Base-by-base conservation (phyloP, 768 basidiomycete genomes). In the Leucosporidium yakuticum region DNA sequence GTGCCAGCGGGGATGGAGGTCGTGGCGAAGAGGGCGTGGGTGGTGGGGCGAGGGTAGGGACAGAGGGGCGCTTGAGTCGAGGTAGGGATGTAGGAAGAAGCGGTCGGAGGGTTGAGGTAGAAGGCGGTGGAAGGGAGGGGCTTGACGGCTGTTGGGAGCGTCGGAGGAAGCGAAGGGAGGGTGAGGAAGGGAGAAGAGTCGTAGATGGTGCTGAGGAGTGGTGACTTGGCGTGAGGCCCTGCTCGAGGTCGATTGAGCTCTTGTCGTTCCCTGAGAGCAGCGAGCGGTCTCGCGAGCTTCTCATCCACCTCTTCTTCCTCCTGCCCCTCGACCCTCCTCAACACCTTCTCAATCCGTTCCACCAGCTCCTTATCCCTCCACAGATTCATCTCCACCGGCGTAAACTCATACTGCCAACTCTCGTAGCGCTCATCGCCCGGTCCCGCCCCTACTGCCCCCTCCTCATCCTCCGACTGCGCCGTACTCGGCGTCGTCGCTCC, bases 11-110 rank as follows among this genome's bases (percentile, higher is more conserved):
- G 79, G 48, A 91, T 82, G 3, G 86, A 80, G 4, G 81, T 73
- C 0, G 85, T 83, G 1, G 90, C 84, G 76, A 88, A 89, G 0
- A 90, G 78, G 4, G 84, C 83, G 75, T 87, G 82, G 82, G 54
- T 73, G 32, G 61, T 69, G 62, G 62, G 76, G 70, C 48, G 69
- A 65, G 69, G 75, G 75, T 76, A 74, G 56, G 74, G 73, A 58
- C 64, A 70, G 12, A 70, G 68, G 5, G 75, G 65, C 2, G 70
- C 65, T 53, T 69, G 64, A 49, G 68, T 57, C 27, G 65, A 60
- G 36, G 74, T 62, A 12, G 74, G 71, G 55, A 72, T 47, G 67
- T 72, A 69, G n/a, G 67, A 65, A 25, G 51, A 48, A 31, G 67
- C 58, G 64, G 68, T 63, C 0, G 71, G 71, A 19, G 71, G 67